Evolutionary conservation across 495 filamentous ascomycete species (phyloP).

Genomic region (Aspergillus ostianus): DNA sequence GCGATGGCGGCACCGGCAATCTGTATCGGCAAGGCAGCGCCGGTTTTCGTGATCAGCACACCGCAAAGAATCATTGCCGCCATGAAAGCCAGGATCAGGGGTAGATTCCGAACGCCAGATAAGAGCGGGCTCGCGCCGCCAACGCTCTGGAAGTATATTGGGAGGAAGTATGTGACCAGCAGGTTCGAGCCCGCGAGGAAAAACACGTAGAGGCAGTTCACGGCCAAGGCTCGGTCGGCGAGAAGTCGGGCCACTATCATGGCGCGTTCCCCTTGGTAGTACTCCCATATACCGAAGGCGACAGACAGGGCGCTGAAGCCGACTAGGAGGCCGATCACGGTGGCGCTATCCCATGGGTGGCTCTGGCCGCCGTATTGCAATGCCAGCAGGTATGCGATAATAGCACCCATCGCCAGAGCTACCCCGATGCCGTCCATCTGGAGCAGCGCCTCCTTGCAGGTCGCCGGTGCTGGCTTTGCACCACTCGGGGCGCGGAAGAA

Average conservation of each 20-base stretch:
- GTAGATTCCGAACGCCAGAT: constrained; percentile 32
- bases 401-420: constrained; percentile 40
- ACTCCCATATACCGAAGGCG: constrained; percentile 49
- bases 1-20: too few relatives aligned
- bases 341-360: constrained; percentile 45
- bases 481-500: constrained; percentile 40
- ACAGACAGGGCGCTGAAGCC: constrained; percentile 43
- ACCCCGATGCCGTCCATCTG: constrained; percentile 43
- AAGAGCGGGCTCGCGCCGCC: constrained; percentile 30
- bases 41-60: too few relatives aligned
- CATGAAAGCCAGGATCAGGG: too few relatives aligned
- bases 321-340: constrained; percentile 51
- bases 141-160: constrained; percentile 43
- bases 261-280: constrained; percentile 45
- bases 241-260: constrained; percentile 45
- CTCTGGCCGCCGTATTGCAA: constrained; percentile 43
- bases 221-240: too few relatives aligned
- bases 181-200: constrained; percentile 23
- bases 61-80: too few relatives aligned
- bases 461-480: constrained; percentile 23
- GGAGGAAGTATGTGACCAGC: constrained; percentile 29
- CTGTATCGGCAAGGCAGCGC: too few relatives aligned
- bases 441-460: constrained; percentile 28
- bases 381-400: constrained; percentile 50
- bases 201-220: constrained; percentile 22